Conservation (phyloP, 1,139 yeast genomes). For the Hyphopichia pseudoburtonii region DNA sequence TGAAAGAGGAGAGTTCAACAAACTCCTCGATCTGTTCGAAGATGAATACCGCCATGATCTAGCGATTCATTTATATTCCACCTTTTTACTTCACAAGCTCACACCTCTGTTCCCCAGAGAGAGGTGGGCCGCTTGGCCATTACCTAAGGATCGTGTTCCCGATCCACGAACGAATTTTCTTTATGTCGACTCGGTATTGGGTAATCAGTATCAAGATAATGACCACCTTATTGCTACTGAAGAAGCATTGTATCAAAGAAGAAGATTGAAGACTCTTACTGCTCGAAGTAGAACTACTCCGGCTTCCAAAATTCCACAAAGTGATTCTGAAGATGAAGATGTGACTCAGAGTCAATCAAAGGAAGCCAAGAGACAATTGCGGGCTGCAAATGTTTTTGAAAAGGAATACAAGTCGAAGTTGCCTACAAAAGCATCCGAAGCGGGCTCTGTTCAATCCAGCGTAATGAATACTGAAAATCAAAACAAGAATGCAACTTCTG, state of each 20-base stretch:
- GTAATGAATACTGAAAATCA: no score
- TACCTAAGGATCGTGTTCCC: constrained; percentile 30
- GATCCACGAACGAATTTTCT: constrained; percentile 25
- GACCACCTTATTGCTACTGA: not conserved
- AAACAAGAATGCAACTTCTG: no score
- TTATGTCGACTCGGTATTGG: constrained; percentile 23
- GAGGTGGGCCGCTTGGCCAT: constrained; percentile 52
- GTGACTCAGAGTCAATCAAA: no score
- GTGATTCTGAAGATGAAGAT: constrained; percentile 2
- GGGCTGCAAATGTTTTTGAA: no score
- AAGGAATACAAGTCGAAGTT: no score
- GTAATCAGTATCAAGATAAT: constrained; percentile 12
- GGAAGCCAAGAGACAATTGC: no score
- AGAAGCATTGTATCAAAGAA: constrained; percentile 1
- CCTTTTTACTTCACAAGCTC: constrained; percentile 39
- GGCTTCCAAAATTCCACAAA: not conserved
- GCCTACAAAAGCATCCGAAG: no score
- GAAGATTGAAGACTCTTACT: not conserved
- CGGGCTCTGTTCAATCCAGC: no score
- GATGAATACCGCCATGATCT: constrained; percentile 46
- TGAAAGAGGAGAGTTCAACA: constrained; percentile 10
- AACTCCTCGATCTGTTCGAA: constrained; percentile 38
- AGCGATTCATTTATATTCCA: constrained; percentile 52
- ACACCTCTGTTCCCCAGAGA: constrained; percentile 37
- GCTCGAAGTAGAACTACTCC: no score